Percentiles rank a stretch among this genome's conserved stretches.
Conservation (phyloP, 1,284 basidiomycete species). For the Naganishia sp. region DNA sequence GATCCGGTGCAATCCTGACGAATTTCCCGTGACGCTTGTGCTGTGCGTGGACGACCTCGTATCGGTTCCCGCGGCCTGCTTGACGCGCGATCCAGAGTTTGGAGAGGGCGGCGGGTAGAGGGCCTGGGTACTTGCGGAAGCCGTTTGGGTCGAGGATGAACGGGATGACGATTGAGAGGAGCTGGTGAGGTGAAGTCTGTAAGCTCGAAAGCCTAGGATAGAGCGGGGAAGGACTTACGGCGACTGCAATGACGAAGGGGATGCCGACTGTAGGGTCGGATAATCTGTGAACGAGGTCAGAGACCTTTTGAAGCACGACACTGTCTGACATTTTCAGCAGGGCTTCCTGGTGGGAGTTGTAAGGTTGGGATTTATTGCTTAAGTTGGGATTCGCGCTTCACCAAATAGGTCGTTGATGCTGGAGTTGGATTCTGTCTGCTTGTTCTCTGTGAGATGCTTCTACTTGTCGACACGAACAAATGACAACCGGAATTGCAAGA, state of each 20-base stretch:
- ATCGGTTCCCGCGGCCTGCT: constrained; percentile 69
- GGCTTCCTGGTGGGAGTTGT: neutral
- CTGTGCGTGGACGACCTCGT: constrained; percentile 70
- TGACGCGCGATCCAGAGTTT: constrained; percentile 74
- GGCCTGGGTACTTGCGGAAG: constrained; percentile 61
- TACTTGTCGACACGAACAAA: neutral
- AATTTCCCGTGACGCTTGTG: constrained; percentile 76
- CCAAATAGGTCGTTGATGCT: neutral
- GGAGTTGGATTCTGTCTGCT: neutral
- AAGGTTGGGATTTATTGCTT: neutral
- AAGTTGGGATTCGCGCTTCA: neutral
- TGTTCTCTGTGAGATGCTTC: too few relatives aligned
- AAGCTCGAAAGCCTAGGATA: neutral
- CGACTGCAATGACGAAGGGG: constrained; percentile 23
- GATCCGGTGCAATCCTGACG: constrained; percentile 84
- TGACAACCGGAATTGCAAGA: neutral
- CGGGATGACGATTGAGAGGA: constrained; percentile 54
- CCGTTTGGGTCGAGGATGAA: constrained; percentile 64
- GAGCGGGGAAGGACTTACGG: constrained; percentile 3
- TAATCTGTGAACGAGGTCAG: constrained; percentile 17
- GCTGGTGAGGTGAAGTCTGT: neutral
- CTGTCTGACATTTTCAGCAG: constrained; percentile 17
- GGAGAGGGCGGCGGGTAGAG: constrained; percentile 71
- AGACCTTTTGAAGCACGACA: constrained; percentile 19
- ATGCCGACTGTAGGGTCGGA: constrained; percentile 23